Percentiles rank a stretch among this genome's conserved stretches.
Conservation (phyloP, 192 early-diverging fungal species). For the Kappamyces sp. region DNA sequence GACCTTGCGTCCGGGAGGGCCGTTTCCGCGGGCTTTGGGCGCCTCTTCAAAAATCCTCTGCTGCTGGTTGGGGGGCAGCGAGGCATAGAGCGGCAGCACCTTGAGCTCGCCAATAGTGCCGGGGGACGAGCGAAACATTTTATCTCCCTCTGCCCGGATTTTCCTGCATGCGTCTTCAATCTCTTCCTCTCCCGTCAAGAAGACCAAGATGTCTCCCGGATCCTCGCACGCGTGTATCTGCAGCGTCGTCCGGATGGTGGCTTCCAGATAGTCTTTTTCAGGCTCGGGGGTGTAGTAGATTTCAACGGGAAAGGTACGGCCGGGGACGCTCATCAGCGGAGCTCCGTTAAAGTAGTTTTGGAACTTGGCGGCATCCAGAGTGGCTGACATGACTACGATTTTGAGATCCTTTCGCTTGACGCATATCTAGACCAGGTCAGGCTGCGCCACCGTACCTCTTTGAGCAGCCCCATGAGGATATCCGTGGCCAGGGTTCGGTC, state of each 20-base stretch:
- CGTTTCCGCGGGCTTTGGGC: constrained; percentile 73
- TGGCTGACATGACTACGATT: constrained; percentile 95
- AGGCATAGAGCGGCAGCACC: constrained; percentile 85
- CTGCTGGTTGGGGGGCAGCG: constrained; percentile 84
- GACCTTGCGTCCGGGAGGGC: constrained; percentile 89
- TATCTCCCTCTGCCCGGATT: constrained; percentile 69
- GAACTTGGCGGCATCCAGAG: constrained; percentile 97
- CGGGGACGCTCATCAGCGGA: constrained; percentile 86
- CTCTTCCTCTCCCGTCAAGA: constrained; percentile 98
- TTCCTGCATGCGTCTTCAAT: constrained; percentile 93
- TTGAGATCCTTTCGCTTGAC: constrained; percentile 75
- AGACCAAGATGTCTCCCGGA: constrained; percentile 93
- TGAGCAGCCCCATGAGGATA: constrained; percentile 97
- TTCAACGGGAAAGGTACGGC: constrained; percentile 97
- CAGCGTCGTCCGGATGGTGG: constrained; percentile 88
- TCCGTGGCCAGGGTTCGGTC: constrained; percentile 95
- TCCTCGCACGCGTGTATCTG: constrained; percentile 92
- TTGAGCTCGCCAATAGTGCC: constrained; percentile 78
- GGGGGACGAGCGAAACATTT: constrained; percentile 30
- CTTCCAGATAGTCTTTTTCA: constrained; percentile 96
- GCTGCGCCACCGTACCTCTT: constrained; percentile 53
- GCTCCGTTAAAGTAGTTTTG: constrained; percentile 97
- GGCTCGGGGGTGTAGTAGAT: constrained; percentile 96
- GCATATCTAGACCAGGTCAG: constrained; percentile 44
- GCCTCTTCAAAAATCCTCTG: constrained; percentile 90